A percentile compares a stretch with the other conserved stretches of the same genome.
phyloP scores from a whole-genome alignment of 176 grass and related monocot genomes.

The Zoysia pacifica region DNA sequence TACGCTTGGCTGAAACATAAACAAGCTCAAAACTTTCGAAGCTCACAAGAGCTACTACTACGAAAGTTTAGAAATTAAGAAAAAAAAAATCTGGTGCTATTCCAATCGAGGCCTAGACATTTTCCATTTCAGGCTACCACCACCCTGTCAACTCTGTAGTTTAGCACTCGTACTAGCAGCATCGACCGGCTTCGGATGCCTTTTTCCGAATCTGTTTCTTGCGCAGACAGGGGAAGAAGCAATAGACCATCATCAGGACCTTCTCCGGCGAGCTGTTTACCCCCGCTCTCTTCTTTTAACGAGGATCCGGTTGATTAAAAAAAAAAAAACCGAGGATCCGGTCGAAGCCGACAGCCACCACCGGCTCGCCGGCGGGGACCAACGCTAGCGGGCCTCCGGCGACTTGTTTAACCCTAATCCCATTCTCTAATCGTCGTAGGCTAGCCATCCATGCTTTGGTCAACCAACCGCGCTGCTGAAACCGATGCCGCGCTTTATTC shows the following conservation, averaged over 20 bases:
- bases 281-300: conserved; percentile 31
- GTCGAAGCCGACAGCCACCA: conserved; percentile 12
- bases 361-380: conserved; percentile 25
- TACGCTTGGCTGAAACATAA: too few relatives aligned
- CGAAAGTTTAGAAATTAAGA: too few relatives aligned
- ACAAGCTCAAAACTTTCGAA: too few relatives aligned
- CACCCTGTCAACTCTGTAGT: background rate
- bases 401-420: conserved; percentile 28
- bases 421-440: conserved; percentile 23
- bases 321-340: conserved; percentile 18
- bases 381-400: conserved; percentile 44
- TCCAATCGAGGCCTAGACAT: background rate
- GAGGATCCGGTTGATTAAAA: conserved; percentile 32
- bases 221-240: background rate
- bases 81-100: too few relatives aligned
- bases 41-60: too few relatives aligned
- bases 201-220: conserved; percentile 6
- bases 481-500: conserved; percentile 32
- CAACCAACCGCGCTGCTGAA: conserved; percentile 25
- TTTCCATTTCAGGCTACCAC: conserved; percentile 10
- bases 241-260: background rate
- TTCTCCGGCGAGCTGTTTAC: conserved; percentile 6
- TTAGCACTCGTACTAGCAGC: background rate
- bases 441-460: background rate
- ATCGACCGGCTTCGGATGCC: background rate